Evolutionary conservation across 75 land plant species (phyloP).

Genomic region (Ceratopteris richardii): DNA sequence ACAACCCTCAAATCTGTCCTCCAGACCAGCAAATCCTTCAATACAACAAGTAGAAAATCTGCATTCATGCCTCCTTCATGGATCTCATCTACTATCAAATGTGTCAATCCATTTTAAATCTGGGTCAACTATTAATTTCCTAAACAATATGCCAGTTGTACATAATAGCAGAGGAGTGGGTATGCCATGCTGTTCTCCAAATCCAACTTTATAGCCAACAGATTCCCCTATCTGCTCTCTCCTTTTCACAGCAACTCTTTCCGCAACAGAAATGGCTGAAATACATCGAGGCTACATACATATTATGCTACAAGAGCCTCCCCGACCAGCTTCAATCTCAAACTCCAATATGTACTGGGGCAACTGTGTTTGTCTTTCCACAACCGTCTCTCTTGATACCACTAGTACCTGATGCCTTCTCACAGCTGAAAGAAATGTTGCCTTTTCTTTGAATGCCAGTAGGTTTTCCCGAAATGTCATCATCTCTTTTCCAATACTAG

Average conservation of each 20-base stretch:
- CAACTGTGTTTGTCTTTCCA: constrained; percentile 89
- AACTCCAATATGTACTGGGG: constrained; percentile 82
- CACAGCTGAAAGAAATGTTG: constrained; percentile 42
- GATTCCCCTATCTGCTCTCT: too few species aligned
- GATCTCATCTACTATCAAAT: too few species aligned
- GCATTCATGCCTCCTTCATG: too few species aligned
- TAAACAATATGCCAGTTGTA: constrained; percentile 60
- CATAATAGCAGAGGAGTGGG: constrained; percentile 78
- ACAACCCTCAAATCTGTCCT: too few species aligned
- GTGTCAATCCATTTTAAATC: constrained; percentile 57
- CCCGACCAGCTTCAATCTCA: too few species aligned
- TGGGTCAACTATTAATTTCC: constrained; percentile 59
- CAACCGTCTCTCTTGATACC: constrained; percentile 81
- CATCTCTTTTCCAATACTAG: constrained; percentile 60
- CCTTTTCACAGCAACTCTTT: constrained; percentile 85
- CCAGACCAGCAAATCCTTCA: too few species aligned
- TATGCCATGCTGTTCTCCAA: constrained; percentile 59
- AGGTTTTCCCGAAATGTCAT: constrained; percentile 60
- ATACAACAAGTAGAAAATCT: too few species aligned
- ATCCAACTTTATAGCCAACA: constrained; percentile 85
- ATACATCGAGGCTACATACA: constrained; percentile 95
- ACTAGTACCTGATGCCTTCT: constrained; percentile 80
- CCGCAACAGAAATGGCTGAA: too few species aligned
- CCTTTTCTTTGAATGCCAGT: constrained; percentile 70
- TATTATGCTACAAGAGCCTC: constrained; percentile 58